A percentile compares a stretch with the other conserved stretches of the same genome.
Conservation (phyloP, 2,329 filamentous ascomycete genomes). For the Lachnellula subtilissima region DNA sequence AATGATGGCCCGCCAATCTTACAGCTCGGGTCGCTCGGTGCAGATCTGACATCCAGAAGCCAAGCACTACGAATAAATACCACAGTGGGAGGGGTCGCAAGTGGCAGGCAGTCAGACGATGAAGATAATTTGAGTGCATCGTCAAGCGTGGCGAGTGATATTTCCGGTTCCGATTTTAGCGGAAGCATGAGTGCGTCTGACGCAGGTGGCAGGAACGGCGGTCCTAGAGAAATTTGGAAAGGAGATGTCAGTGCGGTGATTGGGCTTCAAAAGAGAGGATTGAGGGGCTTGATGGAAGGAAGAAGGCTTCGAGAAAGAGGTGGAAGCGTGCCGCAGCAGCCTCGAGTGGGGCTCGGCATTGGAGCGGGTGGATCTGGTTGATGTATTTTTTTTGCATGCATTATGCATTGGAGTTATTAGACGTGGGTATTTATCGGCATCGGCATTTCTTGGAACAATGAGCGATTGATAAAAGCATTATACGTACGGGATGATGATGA, state of each 20-base stretch:
- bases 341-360: slow-evolving; percentile 50
- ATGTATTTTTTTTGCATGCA: not conserved
- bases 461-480: too few relatives aligned
- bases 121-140: slow-evolving; percentile 30
- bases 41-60: slow-evolving; percentile 14
- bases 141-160: slow-evolving; percentile 26
- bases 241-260: slow-evolving; percentile 85
- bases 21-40: slow-evolving; percentile 16
- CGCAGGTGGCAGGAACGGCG: slow-evolving; percentile 35
- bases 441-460: too few relatives aligned
- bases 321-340: slow-evolving; percentile 32
- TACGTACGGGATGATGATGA: too few relatives aligned
- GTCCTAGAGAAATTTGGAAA: slow-evolving; percentile 66
- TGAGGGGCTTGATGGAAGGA: slow-evolving; percentile 92
- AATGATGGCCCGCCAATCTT: slow-evolving; percentile 9
- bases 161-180: slow-evolving; percentile 24
- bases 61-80: slow-evolving; percentile 46
- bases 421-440: too few relatives aligned
- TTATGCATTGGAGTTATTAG: not conserved
- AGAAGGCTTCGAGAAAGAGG: slow-evolving; percentile 74
- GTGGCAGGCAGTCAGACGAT: slow-evolving; percentile 32
- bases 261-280: slow-evolving; percentile 86
- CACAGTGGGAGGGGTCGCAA: slow-evolving; percentile 36
- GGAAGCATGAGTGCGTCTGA: slow-evolving; percentile 35
- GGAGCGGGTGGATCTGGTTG: slow-evolving; percentile 24